Conservation (phyloP, 2,329 filamentous ascomycete species). For the Zopfia rhizophila region DNA sequence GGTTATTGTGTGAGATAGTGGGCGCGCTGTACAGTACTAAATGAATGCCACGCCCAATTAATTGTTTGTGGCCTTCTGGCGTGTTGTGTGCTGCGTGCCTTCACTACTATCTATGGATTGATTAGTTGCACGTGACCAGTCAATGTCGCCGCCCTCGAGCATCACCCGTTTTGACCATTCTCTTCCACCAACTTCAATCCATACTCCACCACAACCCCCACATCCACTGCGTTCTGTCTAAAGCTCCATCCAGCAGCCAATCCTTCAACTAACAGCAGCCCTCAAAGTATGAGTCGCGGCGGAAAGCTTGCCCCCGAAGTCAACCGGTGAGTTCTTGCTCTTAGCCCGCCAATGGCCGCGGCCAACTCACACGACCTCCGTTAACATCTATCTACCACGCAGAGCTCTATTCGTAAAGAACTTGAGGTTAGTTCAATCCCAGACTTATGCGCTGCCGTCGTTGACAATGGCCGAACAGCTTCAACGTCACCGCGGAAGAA, state of each 20-base stretch:
- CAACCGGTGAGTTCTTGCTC: constrained; percentile 79
- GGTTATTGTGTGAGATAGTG: too few species aligned
- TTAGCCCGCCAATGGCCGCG: constrained; percentile 21
- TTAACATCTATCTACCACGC: constrained; percentile 36
- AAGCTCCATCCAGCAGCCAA: constrained; percentile 34
- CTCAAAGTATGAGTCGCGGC: constrained; percentile 88
- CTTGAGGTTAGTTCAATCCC: constrained; percentile 74
- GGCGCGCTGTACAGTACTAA: too few species aligned
- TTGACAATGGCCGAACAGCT: constrained; percentile 66
- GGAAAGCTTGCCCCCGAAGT: constrained; percentile 99
- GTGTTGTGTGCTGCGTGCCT: neutral
- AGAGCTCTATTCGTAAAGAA: constrained; percentile 99
- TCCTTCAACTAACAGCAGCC: constrained; percentile 35
- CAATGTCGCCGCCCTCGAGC: neutral
- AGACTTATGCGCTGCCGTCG: neutral
- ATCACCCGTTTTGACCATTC: constrained; percentile 1
- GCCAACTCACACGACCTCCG: constrained; percentile 40
- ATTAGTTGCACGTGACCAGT: neutral
- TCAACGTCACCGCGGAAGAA: constrained; percentile 98
- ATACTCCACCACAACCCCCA: constrained; percentile 4
- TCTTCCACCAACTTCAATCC: neutral
- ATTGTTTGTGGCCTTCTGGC: too few species aligned
- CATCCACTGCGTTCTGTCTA: constrained; percentile 15
- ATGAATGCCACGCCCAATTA: too few species aligned
- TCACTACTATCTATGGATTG: neutral